Evolutionary conservation across 805 yeast species (phyloP).

Genomic region (Priceomyces medius): DNA sequence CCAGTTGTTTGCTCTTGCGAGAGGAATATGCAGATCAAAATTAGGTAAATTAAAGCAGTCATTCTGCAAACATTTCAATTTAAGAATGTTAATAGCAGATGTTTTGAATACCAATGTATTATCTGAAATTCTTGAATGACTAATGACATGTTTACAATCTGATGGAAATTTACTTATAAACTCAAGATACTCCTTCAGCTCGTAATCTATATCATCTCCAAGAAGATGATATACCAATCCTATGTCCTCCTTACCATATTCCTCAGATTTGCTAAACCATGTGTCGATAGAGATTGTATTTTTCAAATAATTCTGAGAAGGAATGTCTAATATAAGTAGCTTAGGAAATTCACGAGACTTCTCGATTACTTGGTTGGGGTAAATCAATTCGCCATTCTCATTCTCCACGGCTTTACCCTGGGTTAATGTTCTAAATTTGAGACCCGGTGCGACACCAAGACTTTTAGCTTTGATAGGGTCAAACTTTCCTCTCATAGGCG

Average conservation of each 20-base stretch:
- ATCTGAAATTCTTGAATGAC: constrained; percentile 68
- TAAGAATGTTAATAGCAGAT: constrained; percentile 52
- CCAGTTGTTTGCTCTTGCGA: constrained; percentile 6
- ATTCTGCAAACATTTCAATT: constrained; percentile 54
- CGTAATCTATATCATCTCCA: constrained; percentile 56
- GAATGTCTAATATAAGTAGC: constrained; percentile 72
- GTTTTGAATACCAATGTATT: constrained; percentile 59
- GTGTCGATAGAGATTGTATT: constrained; percentile 24
- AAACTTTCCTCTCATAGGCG: constrained; percentile 76
- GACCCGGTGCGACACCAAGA: constrained; percentile 69
- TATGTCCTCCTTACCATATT: constrained; percentile 34
- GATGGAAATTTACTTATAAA: constrained; percentile 58
- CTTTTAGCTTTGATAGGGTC: constrained; percentile 60
- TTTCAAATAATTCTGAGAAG: constrained; percentile 45
- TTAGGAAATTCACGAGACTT: constrained; percentile 57
- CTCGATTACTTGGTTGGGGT: constrained; percentile 72
- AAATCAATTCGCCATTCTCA: constrained; percentile 56
- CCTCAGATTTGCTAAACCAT: constrained; percentile 34
- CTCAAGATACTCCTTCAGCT: constrained; percentile 38
- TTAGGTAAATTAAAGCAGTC: constrained; percentile 44
- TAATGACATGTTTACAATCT: constrained; percentile 58
- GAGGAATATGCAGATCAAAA: constrained; percentile 19
- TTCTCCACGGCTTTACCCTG: constrained; percentile 57
- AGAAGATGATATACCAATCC: constrained; percentile 73
- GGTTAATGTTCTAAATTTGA: constrained; percentile 56